These are phyloP conservation scores for Rosa lucieae DNA, from an alignment of 306 rosid species.

Conservation along the genomic window DNA sequence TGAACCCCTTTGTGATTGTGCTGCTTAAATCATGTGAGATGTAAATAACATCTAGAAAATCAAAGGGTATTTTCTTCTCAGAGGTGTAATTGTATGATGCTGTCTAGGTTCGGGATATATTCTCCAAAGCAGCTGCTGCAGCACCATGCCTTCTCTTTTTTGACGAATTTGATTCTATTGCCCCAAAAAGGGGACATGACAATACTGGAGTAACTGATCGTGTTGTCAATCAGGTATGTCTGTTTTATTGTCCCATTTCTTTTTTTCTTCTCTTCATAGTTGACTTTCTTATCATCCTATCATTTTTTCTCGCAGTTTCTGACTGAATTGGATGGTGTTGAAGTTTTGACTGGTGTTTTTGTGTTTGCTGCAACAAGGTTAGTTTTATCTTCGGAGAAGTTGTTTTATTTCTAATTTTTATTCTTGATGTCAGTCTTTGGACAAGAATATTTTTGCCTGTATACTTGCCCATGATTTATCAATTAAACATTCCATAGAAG, in stretches of 20 bases:
- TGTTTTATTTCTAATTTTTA: background rate
- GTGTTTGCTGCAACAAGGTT: conserved; percentile 99
- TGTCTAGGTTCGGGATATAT: conserved; percentile 86
- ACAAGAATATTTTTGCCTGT: background rate
- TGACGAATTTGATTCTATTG: conserved; percentile 96
- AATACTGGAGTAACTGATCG: conserved; percentile 99
- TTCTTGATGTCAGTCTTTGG: background rate
- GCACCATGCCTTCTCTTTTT: conserved; percentile 96
- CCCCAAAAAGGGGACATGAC: conserved; percentile 98
- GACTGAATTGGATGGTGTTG: conserved; percentile 95
- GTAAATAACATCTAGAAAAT: background rate
- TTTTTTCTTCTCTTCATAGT: background rate
- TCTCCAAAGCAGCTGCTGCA: conserved; percentile 93
- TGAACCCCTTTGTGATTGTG: background rate
- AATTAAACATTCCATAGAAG: background rate
- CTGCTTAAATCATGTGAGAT: background rate
- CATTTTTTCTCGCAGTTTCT: conserved; percentile 66
- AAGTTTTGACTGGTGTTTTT: conserved; percentile 90
- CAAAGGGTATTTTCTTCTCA: background rate
- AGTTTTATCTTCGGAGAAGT: conserved; percentile 32
- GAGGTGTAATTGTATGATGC: conserved; percentile 16
- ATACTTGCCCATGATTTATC: background rate
- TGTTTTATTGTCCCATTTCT: conserved; percentile 15
- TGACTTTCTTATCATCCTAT: conserved; percentile 34
- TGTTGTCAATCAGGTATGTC: conserved; percentile 88